These are phyloP conservation scores for Lentinula edodes DNA, from an alignment of 768 basidiomycete species.

Conservation along the genomic window DNA sequence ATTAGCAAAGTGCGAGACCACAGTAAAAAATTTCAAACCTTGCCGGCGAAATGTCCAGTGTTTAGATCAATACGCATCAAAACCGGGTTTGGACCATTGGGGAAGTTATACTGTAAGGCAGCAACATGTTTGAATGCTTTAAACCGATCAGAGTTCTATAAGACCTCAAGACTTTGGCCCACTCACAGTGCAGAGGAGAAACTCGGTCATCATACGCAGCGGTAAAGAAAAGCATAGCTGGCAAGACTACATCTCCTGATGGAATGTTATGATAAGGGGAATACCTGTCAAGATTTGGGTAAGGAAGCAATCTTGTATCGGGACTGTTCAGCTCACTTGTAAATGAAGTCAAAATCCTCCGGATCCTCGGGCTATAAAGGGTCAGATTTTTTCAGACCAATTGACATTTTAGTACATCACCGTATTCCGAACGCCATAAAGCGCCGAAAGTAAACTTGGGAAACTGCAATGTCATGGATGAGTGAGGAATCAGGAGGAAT, in stretches of 20 bases:
- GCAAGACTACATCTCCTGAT: not conserved
- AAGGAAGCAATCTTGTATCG: not conserved
- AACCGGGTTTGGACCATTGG: not conserved
- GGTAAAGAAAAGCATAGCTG: constrained; percentile 4
- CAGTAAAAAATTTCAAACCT: not conserved
- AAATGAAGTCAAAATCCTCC: not conserved
- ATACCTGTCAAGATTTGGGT: not conserved
- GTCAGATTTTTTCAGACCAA: not conserved
- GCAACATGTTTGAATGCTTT: constrained; percentile 3
- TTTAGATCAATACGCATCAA: constrained; percentile 3
- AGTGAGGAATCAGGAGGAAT: not conserved
- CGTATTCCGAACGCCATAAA: constrained; percentile 1
- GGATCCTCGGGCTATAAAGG: not conserved
- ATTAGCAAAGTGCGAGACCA: not conserved
- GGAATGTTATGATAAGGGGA: constrained; percentile 5
- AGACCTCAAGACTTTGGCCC: not conserved
- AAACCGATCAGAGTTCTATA: not conserved
- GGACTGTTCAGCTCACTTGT: not conserved
- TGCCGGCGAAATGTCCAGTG: not conserved
- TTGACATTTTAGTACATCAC: not conserved
- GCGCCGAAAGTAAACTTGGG: constrained; percentile 3
- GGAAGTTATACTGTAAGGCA: not conserved
- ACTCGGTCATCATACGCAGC: constrained; percentile 5
- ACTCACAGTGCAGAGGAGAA: constrained; percentile 1
- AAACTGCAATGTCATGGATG: not conserved